phyloP scores from a whole-genome alignment of 1,284 basidiomycete genomes.

The Boletus austroedulis region DNA sequence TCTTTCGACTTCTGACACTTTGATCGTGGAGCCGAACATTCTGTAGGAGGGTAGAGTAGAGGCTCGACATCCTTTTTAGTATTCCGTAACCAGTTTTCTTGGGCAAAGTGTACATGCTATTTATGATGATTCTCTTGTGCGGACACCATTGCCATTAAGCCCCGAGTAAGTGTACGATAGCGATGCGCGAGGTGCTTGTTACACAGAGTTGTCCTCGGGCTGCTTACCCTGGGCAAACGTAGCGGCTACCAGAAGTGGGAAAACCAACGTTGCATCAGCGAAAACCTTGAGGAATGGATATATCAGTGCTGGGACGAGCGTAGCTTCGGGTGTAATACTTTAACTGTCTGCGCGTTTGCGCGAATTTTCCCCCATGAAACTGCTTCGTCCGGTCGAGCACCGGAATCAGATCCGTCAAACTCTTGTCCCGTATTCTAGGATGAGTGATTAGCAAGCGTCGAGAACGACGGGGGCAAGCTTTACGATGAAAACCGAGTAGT shows the following conservation, averaged over 20 bases:
- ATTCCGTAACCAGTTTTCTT: conserved; percentile 3
- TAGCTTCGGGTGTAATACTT: conserved; percentile 52
- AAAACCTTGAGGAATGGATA: conserved; percentile 46
- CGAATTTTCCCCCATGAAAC: conserved; percentile 99
- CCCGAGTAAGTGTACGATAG: too few species aligned
- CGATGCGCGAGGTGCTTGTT: not conserved
- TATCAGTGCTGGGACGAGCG: conserved; percentile 1
- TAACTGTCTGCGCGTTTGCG: conserved; percentile 86
- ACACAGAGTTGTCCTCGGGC: not conserved
- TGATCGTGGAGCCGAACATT: conserved; percentile 24
- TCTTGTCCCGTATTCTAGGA: conserved; percentile 94
- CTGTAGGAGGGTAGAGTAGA: conserved; percentile 16
- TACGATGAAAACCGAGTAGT: conserved; percentile 95
- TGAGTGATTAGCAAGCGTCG: conserved; percentile 7
- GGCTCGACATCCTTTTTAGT: not conserved
- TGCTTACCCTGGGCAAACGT: conserved; percentile 67
- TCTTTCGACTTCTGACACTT: conserved; percentile 14
- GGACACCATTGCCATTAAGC: too few species aligned
- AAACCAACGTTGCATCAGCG: conserved; percentile 85
- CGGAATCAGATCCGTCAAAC: conserved; percentile 98
- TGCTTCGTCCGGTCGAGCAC: conserved; percentile 95
- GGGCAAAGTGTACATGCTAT: conserved; percentile 11
- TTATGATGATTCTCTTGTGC: conserved; percentile 6
- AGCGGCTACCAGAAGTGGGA: conserved; percentile 84
- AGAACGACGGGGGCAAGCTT: conserved; percentile 5